Conservation (phyloP, 2,329 filamentous ascomycete species). For the Nothophaeocryptopus gaeumannii region DNA sequence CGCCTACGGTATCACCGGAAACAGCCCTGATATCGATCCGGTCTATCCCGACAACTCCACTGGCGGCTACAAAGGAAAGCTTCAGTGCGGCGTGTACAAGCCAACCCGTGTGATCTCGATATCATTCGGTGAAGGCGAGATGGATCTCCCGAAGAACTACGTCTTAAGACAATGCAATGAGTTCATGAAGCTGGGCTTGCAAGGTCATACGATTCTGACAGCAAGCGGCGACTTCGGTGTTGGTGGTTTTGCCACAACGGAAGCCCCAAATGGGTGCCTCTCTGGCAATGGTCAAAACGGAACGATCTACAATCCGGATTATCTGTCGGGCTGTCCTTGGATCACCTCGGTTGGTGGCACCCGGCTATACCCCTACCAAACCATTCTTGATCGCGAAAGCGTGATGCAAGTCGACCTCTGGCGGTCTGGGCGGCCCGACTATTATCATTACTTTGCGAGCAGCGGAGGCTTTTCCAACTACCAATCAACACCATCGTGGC, state of each 20-base stretch:
- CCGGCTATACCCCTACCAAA: slow-evolving; percentile 35
- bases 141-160: slow-evolving; percentile 52
- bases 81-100: slow-evolving; percentile 47
- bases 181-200: slow-evolving; percentile 47
- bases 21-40: slow-evolving; percentile 9
- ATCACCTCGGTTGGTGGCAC: slow-evolving; percentile 43
- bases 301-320: slow-evolving; percentile 14
- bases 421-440: slow-evolving; percentile 17
- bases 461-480: slow-evolving; percentile 39
- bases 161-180: slow-evolving; percentile 44
- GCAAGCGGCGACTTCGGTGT: slow-evolving; percentile 46
- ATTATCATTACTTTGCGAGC: slow-evolving; percentile 22
- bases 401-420: slow-evolving; percentile 31
- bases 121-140: slow-evolving; percentile 55
- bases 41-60: slow-evolving; percentile 47
- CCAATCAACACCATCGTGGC: slow-evolving; percentile 35
- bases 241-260: background rate
- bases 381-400: slow-evolving; percentile 19
- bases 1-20: slow-evolving; percentile 49
- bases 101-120: slow-evolving; percentile 56
- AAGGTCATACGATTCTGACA: slow-evolving; percentile 37
- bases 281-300: slow-evolving; percentile 9
- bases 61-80: slow-evolving; percentile 50
- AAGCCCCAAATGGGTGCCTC: slow-evolving; percentile 3
- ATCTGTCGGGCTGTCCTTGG: slow-evolving; percentile 24